These are phyloP conservation scores for Leucogyrophana mollusca DNA, from an alignment of 768 basidiomycete species.

Conservation along the genomic window DNA sequence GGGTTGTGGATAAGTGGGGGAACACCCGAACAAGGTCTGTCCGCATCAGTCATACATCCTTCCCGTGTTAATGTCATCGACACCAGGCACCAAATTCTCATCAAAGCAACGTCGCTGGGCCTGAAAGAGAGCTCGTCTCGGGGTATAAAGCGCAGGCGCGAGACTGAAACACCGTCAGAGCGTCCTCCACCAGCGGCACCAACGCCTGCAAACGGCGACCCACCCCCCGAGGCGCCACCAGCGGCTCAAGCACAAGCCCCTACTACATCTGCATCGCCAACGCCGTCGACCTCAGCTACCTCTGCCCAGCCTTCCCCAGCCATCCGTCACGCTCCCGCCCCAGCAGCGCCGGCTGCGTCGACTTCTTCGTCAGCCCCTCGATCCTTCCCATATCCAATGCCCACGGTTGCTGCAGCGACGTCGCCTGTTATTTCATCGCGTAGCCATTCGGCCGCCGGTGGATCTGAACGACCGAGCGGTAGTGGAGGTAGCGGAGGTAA, in stretches of 20 bases:
- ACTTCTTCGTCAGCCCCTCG: slow-evolving; percentile 17
- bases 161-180: slow-evolving; percentile 30
- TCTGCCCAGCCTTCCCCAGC: slow-evolving; percentile 36
- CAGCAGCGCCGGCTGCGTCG: slow-evolving; percentile 10
- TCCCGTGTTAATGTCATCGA: not conserved
- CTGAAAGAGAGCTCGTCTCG: slow-evolving; percentile 73
- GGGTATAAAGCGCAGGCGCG: slow-evolving; percentile 60
- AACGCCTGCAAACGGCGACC: slow-evolving; percentile 15
- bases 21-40: slow-evolving; percentile 67
- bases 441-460: slow-evolving; percentile 22
- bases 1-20: slow-evolving; percentile 73
- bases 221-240: slow-evolving; percentile 10
- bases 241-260: slow-evolving; percentile 22
- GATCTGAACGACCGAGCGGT: slow-evolving; percentile 29
- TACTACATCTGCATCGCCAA: slow-evolving; percentile 29
- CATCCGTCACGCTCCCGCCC: slow-evolving; percentile 23
- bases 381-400: slow-evolving; percentile 67
- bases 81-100: slow-evolving; percentile 74
- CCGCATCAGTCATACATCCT: not conserved
- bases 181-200: slow-evolving; percentile 20
- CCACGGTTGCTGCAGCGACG: slow-evolving; percentile 62
- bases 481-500: slow-evolving; percentile 29
- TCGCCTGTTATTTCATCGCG: slow-evolving; percentile 53
- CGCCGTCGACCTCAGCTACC: slow-evolving; percentile 31
- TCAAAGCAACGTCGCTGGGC: slow-evolving; percentile 77